Conservation (phyloP, 345 rosid species). For the Kernera saxatilis region DNA sequence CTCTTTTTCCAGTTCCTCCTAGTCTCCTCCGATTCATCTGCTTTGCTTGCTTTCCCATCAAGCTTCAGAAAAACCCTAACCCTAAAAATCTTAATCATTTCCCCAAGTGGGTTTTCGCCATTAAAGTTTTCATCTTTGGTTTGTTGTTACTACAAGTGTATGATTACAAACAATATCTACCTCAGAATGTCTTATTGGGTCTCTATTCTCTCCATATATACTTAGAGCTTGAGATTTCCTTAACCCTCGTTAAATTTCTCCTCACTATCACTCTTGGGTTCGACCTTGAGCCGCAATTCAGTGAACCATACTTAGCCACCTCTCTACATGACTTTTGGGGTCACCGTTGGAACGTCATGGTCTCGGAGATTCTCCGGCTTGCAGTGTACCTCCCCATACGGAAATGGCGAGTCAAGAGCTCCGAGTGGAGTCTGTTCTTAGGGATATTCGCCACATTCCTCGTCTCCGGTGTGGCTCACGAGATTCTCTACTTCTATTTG, state of each 20-base stretch:
- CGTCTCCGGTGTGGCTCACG: constrained; percentile 31
- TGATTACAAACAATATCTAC: background rate
- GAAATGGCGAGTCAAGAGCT: background rate
- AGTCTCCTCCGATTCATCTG: constrained; percentile 19
- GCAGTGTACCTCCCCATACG: background rate
- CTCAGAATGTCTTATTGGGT: background rate
- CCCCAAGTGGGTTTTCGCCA: constrained; percentile 21
- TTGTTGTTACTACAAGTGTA: background rate
- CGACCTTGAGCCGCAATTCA: constrained; percentile 34
- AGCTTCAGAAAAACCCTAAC: constrained; percentile 27
- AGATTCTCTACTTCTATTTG: constrained; percentile 8
- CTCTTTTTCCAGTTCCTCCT: constrained; percentile 11
- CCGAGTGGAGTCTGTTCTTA: background rate
- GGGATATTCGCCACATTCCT: constrained; percentile 3
- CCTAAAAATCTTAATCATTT: background rate
- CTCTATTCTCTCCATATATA: constrained; percentile 18
- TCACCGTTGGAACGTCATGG: constrained; percentile 49
- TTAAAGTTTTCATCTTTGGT: constrained; percentile 20
- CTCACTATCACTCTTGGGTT: background rate
- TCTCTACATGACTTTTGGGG: constrained; percentile 63
- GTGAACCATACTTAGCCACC: constrained; percentile 43
- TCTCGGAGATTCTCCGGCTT: constrained; percentile 26
- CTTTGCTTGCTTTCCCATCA: constrained; percentile 35
- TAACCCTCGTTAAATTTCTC: background rate
- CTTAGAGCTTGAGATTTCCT: constrained; percentile 20